Evolutionary conservation across 257 asterid genomes (phyloP).

Genomic region (Penstemon newberryi): DNA sequence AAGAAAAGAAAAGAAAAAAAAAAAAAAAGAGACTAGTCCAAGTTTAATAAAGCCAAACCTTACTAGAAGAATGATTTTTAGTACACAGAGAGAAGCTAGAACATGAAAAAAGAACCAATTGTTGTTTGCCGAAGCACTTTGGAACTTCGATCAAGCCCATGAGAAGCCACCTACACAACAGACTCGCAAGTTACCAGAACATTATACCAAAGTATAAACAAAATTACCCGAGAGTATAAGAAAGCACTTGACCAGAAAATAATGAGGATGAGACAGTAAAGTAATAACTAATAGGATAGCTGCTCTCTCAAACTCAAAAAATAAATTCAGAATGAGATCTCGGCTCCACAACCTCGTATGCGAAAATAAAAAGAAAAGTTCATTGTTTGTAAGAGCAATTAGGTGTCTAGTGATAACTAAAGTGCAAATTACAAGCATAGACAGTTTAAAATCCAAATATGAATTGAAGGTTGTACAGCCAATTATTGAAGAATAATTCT

Average conservation of each 20-base stretch:
- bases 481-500: constrained; percentile 2
- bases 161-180: constrained; percentile 83
- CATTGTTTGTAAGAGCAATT: not conserved
- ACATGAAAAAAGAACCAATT: constrained; percentile 70
- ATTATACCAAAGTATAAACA: not conserved
- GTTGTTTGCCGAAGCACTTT: constrained; percentile 93
- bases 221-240: not conserved
- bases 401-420: not conserved
- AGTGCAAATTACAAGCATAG: not conserved
- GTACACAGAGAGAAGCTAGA: constrained; percentile 48
- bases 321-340: not conserved
- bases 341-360: not conserved
- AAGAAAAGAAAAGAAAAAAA: not conserved
- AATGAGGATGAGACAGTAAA: not conserved
- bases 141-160: constrained; percentile 93
- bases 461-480: not conserved
- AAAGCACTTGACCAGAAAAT: not conserved
- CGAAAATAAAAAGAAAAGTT: not conserved
- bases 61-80: constrained; percentile 26
- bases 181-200: constrained; percentile 28
- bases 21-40: not conserved
- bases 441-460: not conserved
- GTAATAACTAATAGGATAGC: not conserved
- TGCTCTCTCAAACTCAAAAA: constrained; percentile 19
- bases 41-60: constrained; percentile 40